Percentiles rank a stretch among this genome's conserved stretches.
Evolutionary conservation across 2,329 filamentous ascomycete species (phyloP).

Genomic region (Phialophora macrospora): DNA sequence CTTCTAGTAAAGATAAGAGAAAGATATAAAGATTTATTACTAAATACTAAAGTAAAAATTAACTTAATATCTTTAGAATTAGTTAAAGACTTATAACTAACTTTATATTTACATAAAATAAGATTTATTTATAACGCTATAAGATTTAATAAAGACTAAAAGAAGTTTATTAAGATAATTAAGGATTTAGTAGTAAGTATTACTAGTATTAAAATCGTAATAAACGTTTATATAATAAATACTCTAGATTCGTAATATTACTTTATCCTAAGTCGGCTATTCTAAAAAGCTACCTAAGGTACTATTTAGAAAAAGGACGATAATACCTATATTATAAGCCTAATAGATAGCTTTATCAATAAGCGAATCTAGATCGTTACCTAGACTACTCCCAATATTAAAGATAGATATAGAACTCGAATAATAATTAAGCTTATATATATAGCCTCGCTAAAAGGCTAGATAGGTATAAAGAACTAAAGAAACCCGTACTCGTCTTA

Average conservation of each 20-base stretch:
- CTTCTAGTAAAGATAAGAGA: neutral
- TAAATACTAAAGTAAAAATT: neutral
- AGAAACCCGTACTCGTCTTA: neutral
- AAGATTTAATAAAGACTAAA: too few species aligned
- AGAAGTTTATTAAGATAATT: constrained; percentile 4
- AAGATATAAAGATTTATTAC: neutral
- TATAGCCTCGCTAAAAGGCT: constrained; percentile 8
- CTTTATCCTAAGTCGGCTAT: neutral
- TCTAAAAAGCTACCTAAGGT: neutral
- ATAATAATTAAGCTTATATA: too few species aligned
- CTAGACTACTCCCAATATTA: too few species aligned
- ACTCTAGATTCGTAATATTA: neutral
- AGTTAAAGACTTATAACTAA: constrained; percentile 7
- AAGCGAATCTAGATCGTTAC: too few species aligned
- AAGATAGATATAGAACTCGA: too few species aligned
- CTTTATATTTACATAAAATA: neutral
- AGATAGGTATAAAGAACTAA: neutral
- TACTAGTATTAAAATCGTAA: neutral
- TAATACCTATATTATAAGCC: neutral
- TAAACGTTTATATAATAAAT: constrained; percentile 7
- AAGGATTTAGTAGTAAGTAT: constrained; percentile 6
- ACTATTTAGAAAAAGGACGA: neutral
- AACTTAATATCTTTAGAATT: neutral
- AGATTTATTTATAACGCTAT: constrained; percentile 4
- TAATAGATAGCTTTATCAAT: neutral